Percentiles rank a stretch among this genome's conserved stretches.
Conservation (phyloP, 768 basidiomycete species). For the Suillus subluteus region DNA sequence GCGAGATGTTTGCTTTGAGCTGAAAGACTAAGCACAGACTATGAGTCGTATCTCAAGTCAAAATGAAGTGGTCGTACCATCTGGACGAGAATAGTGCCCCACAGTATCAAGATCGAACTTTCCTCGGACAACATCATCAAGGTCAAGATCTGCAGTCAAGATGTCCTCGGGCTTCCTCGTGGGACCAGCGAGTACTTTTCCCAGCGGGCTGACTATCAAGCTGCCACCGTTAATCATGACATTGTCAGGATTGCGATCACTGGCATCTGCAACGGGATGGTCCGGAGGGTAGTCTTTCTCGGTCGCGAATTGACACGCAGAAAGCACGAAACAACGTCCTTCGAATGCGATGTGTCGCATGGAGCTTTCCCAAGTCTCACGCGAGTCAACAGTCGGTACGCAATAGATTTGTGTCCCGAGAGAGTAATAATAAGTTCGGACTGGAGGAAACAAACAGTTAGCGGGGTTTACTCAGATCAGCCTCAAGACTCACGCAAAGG, state of each 20-base stretch:
- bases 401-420: constrained; percentile 64
- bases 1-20: constrained; percentile 19
- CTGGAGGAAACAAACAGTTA: constrained; percentile 29
- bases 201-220: constrained; percentile 61
- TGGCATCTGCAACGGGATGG: constrained; percentile 45
- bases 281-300: constrained; percentile 55
- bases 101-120: constrained; percentile 67
- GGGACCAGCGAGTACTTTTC: constrained; percentile 62
- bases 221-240: constrained; percentile 66
- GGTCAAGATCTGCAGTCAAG: constrained; percentile 58
- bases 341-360: constrained; percentile 70
- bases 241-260: constrained; percentile 45
- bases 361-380: constrained; percentile 56
- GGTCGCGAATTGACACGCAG: constrained; percentile 61
- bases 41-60: constrained; percentile 10
- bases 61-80: constrained; percentile 42
- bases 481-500: constrained; percentile 50
- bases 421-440: constrained; percentile 62
- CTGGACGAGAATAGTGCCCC: constrained; percentile 64
- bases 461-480: not conserved
- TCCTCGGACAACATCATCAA: constrained; percentile 57
- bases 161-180: constrained; percentile 54
- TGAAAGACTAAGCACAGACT: constrained; percentile 29
- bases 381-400: constrained; percentile 66
- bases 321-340: constrained; percentile 70